Conservation (phyloP, 441 rosid species). For the Geranium incanum region DNA sequence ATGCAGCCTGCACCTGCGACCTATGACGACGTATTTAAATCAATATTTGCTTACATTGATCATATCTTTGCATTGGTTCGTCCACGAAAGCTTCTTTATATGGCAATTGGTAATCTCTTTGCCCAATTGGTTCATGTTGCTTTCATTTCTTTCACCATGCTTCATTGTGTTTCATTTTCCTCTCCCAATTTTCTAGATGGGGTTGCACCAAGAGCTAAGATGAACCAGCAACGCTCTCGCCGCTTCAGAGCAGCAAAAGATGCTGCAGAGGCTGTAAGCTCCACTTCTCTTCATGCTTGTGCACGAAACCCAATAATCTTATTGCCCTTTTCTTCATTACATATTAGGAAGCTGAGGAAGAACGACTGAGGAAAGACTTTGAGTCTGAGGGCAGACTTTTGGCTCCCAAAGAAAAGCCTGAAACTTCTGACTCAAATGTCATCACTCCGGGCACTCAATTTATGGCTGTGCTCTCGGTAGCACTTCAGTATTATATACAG, state of each 20-base stretch:
- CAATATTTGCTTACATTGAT: slow-evolving; percentile 81
- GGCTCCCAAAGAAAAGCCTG: slow-evolving; percentile 57
- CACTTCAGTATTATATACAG: slow-evolving; percentile 82
- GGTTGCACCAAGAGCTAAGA: slow-evolving; percentile 98
- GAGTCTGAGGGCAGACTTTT: slow-evolving; percentile 56
- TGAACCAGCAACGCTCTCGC: slow-evolving; percentile 94
- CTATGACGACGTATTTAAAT: slow-evolving; percentile 77
- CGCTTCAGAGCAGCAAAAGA: slow-evolving; percentile 98
- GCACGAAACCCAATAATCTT: background rate
- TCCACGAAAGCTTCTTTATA: slow-evolving; percentile 81
- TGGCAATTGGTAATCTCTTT: slow-evolving; percentile 75
- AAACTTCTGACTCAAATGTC: slow-evolving; percentile 86
- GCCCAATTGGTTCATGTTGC: slow-evolving; percentile 9
- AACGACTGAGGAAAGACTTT: slow-evolving; percentile 69
- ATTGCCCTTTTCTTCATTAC: slow-evolving; percentile 2
- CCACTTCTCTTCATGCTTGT: slow-evolving; percentile 12
- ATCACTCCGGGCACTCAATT: slow-evolving; percentile 95
- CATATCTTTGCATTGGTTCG: slow-evolving; percentile 81
- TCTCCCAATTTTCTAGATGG: slow-evolving; percentile 51
- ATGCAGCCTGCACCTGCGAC: slow-evolving; percentile 82
- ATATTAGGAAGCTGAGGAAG: slow-evolving; percentile 83
- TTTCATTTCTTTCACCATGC: background rate
- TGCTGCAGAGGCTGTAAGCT: slow-evolving; percentile 77
- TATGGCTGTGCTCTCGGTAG: slow-evolving; percentile 79
- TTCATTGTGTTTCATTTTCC: background rate